Evolutionary conservation across 495 filamentous ascomycete species (phyloP).

Genomic region (Neurospora cerealis): DNA sequence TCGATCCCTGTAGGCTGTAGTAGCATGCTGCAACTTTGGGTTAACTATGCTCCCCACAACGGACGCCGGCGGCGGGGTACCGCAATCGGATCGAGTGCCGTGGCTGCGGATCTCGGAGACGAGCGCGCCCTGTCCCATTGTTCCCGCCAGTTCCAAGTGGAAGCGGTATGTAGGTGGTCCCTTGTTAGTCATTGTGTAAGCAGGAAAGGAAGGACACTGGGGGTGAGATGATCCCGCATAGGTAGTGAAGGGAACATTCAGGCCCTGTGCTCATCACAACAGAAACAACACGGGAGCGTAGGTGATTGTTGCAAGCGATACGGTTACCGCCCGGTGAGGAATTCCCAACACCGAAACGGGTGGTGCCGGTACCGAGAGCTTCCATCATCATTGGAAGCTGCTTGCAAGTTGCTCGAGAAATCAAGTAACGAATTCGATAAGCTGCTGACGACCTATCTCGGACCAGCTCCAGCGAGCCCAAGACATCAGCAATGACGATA

Average conservation of each 20-base stretch:
- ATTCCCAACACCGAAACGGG: background rate
- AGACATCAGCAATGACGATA: background rate
- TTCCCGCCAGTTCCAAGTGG: background rate
- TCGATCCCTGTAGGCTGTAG: background rate
- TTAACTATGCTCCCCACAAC: slow-evolving; percentile 6
- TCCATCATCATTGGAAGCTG: background rate
- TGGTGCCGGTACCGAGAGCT: background rate
- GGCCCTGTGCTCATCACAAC: background rate
- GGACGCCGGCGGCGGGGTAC: slow-evolving; percentile 12
- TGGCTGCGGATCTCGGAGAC: slow-evolving; percentile 5
- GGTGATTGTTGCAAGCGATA: background rate
- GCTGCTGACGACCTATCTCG: background rate
- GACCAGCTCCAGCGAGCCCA: background rate
- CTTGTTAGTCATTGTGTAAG: background rate
- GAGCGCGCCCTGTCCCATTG: background rate
- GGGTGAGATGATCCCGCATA: background rate
- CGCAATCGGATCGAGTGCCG: slow-evolving; percentile 19
- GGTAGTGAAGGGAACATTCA: background rate
- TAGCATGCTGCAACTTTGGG: background rate
- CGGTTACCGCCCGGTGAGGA: background rate
- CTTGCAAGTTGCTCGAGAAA: background rate
- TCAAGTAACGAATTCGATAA: background rate
- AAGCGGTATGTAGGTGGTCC: background rate
- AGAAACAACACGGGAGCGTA: background rate
- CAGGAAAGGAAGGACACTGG: background rate